phyloP scores from a whole-genome alignment of 2,329 filamentous ascomycete genomes.

The Penicillium sp. region DNA sequence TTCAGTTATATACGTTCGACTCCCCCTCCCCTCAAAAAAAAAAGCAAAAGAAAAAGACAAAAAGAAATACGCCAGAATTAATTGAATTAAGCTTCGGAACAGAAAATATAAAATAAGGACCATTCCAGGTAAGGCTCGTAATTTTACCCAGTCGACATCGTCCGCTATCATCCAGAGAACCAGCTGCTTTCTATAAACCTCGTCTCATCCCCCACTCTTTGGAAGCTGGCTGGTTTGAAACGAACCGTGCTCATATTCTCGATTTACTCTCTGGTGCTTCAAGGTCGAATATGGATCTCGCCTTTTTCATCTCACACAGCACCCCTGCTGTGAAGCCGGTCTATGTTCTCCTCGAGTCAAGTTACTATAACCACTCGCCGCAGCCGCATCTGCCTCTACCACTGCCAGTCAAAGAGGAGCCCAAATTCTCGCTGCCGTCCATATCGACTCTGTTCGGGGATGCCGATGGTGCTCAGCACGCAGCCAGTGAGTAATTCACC shows the following conservation, averaged over 20 bases:
- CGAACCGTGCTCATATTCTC: background rate
- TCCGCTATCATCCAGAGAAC: slow-evolving; percentile 17
- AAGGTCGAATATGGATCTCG: slow-evolving; percentile 27
- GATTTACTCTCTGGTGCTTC: background rate
- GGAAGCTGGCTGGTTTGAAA: background rate
- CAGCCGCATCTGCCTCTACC: slow-evolving; percentile 24
- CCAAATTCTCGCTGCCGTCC: slow-evolving; percentile 79
- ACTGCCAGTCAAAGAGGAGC: slow-evolving; percentile 37
- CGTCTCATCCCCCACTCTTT: slow-evolving; percentile 12
- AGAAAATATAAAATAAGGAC: slow-evolving; percentile 1
- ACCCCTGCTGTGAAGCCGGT: slow-evolving; percentile 18
- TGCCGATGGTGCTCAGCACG: slow-evolving; percentile 58
- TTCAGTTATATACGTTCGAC: too few species aligned
- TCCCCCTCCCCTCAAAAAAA: too few species aligned
- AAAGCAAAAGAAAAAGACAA: too few species aligned
- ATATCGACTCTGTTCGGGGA: slow-evolving; percentile 83
- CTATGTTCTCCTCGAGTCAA: slow-evolving; percentile 15
- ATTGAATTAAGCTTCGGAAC: slow-evolving; percentile 24
- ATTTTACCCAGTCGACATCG: slow-evolving; percentile 14
- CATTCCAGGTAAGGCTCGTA: background rate
- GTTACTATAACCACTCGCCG: slow-evolving; percentile 24
- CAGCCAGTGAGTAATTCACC: slow-evolving; percentile 31
- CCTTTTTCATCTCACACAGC: slow-evolving; percentile 26
- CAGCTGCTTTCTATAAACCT: slow-evolving; percentile 18
- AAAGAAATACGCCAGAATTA: background rate